Base-by-base conservation (phyloP, 495 filamentous ascomycete species). In the Podospora pseudocomata region DNA sequence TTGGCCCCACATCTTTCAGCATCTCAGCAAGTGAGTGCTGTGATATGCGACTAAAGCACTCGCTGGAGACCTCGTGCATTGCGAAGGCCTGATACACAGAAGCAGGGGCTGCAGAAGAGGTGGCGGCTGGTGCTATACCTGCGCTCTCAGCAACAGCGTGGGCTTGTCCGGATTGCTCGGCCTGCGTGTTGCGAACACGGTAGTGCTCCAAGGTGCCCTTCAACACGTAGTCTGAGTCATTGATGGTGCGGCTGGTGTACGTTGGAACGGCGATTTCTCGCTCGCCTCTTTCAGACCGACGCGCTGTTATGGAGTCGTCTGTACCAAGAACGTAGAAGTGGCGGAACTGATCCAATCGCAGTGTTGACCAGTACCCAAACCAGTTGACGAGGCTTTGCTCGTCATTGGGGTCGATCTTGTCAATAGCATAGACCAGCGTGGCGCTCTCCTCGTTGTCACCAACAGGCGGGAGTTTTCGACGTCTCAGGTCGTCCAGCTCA, bases 341-440 rank as follows among this genome's bases (percentile, higher is more conserved):
- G 19, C 80, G 79, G 65, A 78, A 85, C 61, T 74, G 76, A 64
- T 86, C 82, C 7, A 81, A 71, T 34, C 82, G 79, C 65, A 75
- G 4, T 19, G 70, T 75, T n/a, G 83, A 74, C 85, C 85, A 87
- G 75, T 77, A 83, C 19, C 83, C 84, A 65, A 84, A 86, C 80
- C 80, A 85, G 60, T 84, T 82, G 1, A 86, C 78, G 3, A 86
- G 68, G 55, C 78, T 82, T 68, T 84, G 79, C 66, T 87, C 85
- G 66, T 87, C 82, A 63, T 83, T 84, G 4, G 79, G 77, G 62
- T 86, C 82, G 60, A 87, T 83, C 18, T 70, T 72, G 3, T 70
- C 58, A 59, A 77, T 75, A 3, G 81, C 81, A 71, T 79, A 83
- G 6, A 80, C 65, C 13, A 86, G 70, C 18, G 79, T 75, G 30